Conservation (phyloP, 441 rosid genomes). For the Isatis lusitanica region DNA sequence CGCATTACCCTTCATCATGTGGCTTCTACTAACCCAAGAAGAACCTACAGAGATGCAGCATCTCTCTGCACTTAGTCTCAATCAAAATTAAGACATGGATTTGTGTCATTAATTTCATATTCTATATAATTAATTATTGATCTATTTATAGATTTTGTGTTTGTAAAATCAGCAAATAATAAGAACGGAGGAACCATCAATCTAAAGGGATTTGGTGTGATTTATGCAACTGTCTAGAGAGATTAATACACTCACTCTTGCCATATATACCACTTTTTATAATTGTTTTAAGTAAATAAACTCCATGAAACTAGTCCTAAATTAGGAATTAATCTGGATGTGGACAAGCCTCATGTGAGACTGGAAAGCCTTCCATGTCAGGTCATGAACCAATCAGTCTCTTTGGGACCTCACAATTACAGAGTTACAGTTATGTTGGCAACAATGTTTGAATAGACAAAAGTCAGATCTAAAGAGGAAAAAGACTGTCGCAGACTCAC, state of each 20-base stretch:
- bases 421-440: constrained; percentile 29
- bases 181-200: constrained; percentile 29
- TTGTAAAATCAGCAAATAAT: constrained; percentile 30
- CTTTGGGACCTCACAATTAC: constrained; percentile 21
- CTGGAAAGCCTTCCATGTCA: constrained; percentile 23
- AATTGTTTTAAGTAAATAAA: background rate
- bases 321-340: constrained; percentile 7
- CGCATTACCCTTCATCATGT: constrained; percentile 19
- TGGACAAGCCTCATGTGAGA: constrained; percentile 33
- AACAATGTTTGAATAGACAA: constrained; percentile 38
- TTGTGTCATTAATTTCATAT: constrained; percentile 29
- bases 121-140: constrained; percentile 26
- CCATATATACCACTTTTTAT: background rate
- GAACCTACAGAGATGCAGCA: constrained; percentile 42
- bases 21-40: constrained; percentile 34
- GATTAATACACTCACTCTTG: background rate
- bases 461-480: constrained; percentile 36
- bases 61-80: constrained; percentile 37
- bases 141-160: constrained; percentile 16
- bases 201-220: constrained; percentile 33
- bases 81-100: constrained; percentile 28
- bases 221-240: constrained; percentile 10
- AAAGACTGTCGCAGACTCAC: constrained; percentile 34
- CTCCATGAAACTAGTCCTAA: background rate
- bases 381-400: constrained; percentile 20